Evolutionary conservation across 345 rosid species (phyloP), one percentile per base, ranked within the genome.

Genomic region (Moringa oleifera): DNA sequence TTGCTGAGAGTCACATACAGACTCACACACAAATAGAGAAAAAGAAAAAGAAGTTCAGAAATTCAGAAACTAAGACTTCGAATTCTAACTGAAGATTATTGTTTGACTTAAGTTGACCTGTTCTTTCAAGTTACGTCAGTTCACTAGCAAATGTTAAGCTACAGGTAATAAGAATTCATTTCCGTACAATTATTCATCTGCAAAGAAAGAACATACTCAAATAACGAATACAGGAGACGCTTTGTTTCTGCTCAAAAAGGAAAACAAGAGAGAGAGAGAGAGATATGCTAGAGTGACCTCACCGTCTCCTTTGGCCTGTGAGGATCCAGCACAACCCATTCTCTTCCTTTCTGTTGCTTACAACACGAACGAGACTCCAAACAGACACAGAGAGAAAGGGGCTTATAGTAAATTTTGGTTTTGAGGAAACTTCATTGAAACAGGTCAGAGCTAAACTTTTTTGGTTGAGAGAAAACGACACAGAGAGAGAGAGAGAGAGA

Each of bases 301-400:
- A 83, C 90, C 96, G 52, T 83, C 90, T 65, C 64, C 81, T 70
- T 82, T 78, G 21, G 84, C 71, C 66, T 74, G 88, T 33, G 90
- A 74, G n/a, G 96, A 89, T 80, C 87, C 90, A 69, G 76, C 84
- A 69, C 93, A 89, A 59, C 93, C 96, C 96, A 89, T 89, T 67
- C 25, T 52, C 66, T 19, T 53, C 64, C 36, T 53, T 12, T 18
- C 23, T 33, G 12, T 51, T 57, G 58, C 65, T 58, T 49, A 20
- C 20, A 59, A 33, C 62, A 65, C n/a, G 0, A 63, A n/a, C 18
- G 53, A 54, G 58, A 45, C 20, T 15, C 63, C 36, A 24, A 53
- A 25, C 7, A 45, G 50, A 51, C 2, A 70, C n/a, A 70, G 56
- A 65, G 33, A 31, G 55, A 28, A 23, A 53, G 37, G 61, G 6